These are phyloP conservation scores for Vitis amurensis DNA, from an alignment of 164 flowering plant genomes.

Conservation along the genomic window DNA sequence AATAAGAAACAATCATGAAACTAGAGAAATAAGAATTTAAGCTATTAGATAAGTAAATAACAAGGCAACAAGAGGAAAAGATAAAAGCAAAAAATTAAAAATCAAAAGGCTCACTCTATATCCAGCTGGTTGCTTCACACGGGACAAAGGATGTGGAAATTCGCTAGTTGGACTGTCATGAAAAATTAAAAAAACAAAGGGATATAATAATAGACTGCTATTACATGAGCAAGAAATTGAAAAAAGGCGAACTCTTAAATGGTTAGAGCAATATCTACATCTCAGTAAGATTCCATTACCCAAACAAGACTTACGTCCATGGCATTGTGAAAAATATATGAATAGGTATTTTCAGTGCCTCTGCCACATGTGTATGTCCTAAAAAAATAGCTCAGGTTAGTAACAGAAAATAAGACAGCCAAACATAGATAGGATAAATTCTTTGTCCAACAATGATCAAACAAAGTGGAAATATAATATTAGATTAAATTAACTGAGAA, in stretches of 20 bases:
- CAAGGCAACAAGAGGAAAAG: neutral
- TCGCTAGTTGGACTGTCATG: conserved; percentile 88
- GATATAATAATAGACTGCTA: conserved; percentile 3
- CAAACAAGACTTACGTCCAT: conserved; percentile 91
- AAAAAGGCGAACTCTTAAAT: neutral
- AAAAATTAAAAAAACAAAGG: conserved; percentile 5
- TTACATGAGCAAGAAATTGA: conserved; percentile 1
- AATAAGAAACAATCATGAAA: neutral
- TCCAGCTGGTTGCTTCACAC: conserved; percentile 92
- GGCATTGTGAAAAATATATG: conserved; percentile 99
- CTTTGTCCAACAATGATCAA: neutral
- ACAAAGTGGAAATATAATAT: neutral
- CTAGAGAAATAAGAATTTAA: neutral
- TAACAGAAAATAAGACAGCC: neutral
- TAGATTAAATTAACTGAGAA: neutral
- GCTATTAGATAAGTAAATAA: neutral
- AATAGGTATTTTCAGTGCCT: conserved; percentile 86
- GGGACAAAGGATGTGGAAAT: conserved; percentile 98
- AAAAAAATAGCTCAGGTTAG: conserved; percentile 20
- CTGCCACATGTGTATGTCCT: conserved; percentile 99
- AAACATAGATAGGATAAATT: neutral
- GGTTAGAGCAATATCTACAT: neutral
- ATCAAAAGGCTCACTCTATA: conserved; percentile 79
- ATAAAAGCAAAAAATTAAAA: no score
- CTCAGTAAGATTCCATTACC: conserved; percentile 15